A percentile compares a stretch with the other conserved stretches of the same genome.
Conservation (phyloP, 495 filamentous ascomycete genomes). For the Hypoxylon lienhwacheense region DNA sequence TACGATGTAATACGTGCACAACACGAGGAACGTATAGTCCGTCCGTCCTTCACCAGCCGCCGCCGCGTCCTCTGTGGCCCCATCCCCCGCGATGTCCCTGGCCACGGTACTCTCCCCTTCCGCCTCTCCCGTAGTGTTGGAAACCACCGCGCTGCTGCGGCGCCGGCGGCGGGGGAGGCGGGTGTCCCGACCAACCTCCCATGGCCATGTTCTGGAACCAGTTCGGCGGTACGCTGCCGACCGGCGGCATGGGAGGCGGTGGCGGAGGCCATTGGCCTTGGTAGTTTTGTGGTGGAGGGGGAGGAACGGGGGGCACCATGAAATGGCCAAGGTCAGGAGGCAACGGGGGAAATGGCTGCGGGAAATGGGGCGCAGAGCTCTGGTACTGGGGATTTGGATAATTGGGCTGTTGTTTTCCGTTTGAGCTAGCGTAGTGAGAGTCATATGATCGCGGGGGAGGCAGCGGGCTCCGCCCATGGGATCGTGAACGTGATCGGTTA, state of each 20-base stretch:
- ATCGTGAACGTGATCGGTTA: slow-evolving; percentile 44
- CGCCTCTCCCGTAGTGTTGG: slow-evolving; percentile 37
- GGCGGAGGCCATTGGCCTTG: slow-evolving; percentile 57
- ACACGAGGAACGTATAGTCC: neutral
- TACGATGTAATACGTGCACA: too few relatives aligned
- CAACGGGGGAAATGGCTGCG: slow-evolving; percentile 30
- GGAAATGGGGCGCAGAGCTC: slow-evolving; percentile 40
- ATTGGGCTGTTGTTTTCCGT: slow-evolving; percentile 31
- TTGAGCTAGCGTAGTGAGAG: slow-evolving; percentile 32
- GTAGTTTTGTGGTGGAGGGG: slow-evolving; percentile 50
- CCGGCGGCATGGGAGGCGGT: slow-evolving; percentile 36
- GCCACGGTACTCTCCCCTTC: slow-evolving; percentile 35
- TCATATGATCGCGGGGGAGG: slow-evolving; percentile 32
- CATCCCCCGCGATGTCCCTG: slow-evolving; percentile 37
- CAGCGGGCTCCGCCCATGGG: slow-evolving; percentile 42
- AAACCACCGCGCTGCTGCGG: slow-evolving; percentile 25
- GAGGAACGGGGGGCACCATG: slow-evolving; percentile 47
- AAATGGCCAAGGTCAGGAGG: slow-evolving; percentile 37
- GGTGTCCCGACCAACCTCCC: slow-evolving; percentile 29
- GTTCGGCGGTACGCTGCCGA: slow-evolving; percentile 35
- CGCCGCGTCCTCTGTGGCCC: slow-evolving; percentile 35
- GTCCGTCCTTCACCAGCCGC: slow-evolving; percentile 21
- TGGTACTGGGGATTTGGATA: slow-evolving; percentile 38
- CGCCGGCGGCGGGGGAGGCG: slow-evolving; percentile 28
- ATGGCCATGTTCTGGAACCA: slow-evolving; percentile 32